Evolutionary conservation across 2,329 filamentous ascomycete genomes (phyloP), one percentile per base, ranked within the genome.

Genomic region (Beauveria sp.): DNA sequence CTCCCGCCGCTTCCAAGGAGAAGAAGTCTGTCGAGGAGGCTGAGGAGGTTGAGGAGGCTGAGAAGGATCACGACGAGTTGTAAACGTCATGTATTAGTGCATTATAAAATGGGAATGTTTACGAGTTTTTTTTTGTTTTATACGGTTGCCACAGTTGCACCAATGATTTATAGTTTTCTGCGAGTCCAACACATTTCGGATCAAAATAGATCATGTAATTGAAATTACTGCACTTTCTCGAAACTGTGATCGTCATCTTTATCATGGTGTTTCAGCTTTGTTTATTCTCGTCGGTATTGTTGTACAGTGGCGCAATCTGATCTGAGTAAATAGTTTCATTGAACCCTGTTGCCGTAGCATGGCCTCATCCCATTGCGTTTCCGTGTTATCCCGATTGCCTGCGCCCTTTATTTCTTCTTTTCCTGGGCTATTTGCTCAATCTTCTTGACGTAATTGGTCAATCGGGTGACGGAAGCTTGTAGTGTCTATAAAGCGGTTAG

Each of bases 401-500:
- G 34, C 34, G 34, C 12, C 1, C 43, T 53, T 71, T 77, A 86
- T 79, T 87, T 89, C 78, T 86, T 89, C 78, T 85, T 89, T 69
- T 86, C 82, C 70, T 87, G 85, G 67, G 92, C 82, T 78, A 89
- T 92, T 69, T 90, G 84, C 78, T 97, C 93, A 66, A 97, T 78
- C 56, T 84, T 84, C 71, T 87, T 84, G 65, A 96, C 86, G 73
- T 97, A 96, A 65, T 84, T 84, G 76, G 91, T 91, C 73, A 97
- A 84, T 72, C 90, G 85, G 75, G 92, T 88, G 61, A 96, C 92
- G 54, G 92, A 91, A 55, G 86, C 83, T 83, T 97, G 92, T 54
- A 97, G 83, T 66, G 90, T 87, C 92, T 96, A 67, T 28, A 28
- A 26, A 30, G 18, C 8, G 9, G 46, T 52, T 9, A 44, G 53